phyloP scores from a whole-genome alignment of 2,329 filamentous ascomycete genomes.

The Atkinsonella texensis region DNA sequence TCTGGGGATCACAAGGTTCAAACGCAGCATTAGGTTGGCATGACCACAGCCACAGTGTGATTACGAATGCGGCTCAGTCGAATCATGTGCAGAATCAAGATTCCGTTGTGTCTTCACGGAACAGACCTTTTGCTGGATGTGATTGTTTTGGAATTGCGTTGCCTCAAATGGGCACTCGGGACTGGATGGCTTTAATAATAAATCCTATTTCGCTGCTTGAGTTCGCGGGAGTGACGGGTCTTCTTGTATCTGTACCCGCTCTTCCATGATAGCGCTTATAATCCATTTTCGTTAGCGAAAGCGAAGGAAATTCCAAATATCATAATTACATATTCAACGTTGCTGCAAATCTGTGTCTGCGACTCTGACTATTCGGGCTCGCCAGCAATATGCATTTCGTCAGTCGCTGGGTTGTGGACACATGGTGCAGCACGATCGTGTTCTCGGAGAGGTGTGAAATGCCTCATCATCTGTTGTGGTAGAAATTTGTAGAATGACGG shows the following conservation, averaged over 20 bases:
- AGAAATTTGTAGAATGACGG: slow-evolving; percentile 54
- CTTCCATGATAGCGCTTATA: not conserved
- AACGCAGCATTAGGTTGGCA: slow-evolving; percentile 19
- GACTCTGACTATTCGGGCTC: not conserved
- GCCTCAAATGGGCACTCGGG: no score
- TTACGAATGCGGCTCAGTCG: no score
- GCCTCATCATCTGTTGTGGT: slow-evolving; percentile 56
- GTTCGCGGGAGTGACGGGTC: not conserved
- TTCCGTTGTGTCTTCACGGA: not conserved
- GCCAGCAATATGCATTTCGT: slow-evolving; percentile 15
- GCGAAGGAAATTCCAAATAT: not conserved
- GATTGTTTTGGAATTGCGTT: not conserved
- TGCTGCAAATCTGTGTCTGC: no score
- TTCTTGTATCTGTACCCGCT: not conserved
- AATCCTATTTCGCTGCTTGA: not conserved
- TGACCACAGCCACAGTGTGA: not conserved
- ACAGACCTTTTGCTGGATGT: not conserved
- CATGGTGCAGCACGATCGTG: slow-evolving; percentile 35
- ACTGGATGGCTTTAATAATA: not conserved
- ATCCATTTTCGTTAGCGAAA: not conserved
- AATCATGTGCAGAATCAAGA: not conserved
- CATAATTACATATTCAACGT: no score
- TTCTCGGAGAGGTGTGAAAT: slow-evolving; percentile 46
- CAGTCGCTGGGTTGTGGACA: slow-evolving; percentile 20
- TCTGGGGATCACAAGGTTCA: slow-evolving; percentile 89